Percentiles rank a stretch among this genome's conserved stretches.
These are phyloP conservation scores for Thuja plicata DNA, from an alignment of 83 land plant species.

Conservation along the genomic window DNA sequence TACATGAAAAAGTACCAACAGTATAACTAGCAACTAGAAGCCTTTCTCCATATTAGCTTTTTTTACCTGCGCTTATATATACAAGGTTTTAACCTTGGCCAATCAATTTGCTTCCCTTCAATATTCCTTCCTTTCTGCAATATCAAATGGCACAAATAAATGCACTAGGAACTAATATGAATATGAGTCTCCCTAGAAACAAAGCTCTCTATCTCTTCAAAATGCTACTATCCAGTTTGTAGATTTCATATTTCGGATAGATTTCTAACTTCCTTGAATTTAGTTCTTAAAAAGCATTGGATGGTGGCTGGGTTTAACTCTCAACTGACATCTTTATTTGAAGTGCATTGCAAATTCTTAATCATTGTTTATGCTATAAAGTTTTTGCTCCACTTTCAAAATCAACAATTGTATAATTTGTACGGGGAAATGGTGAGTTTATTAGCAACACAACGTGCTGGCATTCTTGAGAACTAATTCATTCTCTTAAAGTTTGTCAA, in stretches of 20 bases:
- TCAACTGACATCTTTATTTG: background rate
- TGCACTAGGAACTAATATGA: background rate
- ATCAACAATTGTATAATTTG: background rate
- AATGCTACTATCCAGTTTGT: background rate
- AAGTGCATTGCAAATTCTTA: background rate
- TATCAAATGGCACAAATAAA: conserved; percentile 1
- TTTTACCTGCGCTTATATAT: conserved; percentile 74
- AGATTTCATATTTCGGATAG: background rate
- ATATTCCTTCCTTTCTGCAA: conserved; percentile 36
- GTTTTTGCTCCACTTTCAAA: background rate
- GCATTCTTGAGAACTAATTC: background rate
- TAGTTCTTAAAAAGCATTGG: background rate
- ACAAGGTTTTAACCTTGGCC: conserved; percentile 88
- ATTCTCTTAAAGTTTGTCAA: background rate
- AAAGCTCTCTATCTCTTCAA: background rate
- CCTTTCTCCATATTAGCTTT: background rate
- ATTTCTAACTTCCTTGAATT: background rate
- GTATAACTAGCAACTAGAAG: background rate
- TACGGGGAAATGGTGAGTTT: background rate
- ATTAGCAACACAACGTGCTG: background rate
- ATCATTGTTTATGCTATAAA: background rate
- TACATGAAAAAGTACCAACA: background rate
- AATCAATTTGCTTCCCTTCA: conserved; percentile 43
- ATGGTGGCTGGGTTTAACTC: too few species aligned
- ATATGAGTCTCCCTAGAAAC: background rate